Conservation (phyloP, 345 rosid genomes). For the Aquilaria sinensis region DNA sequence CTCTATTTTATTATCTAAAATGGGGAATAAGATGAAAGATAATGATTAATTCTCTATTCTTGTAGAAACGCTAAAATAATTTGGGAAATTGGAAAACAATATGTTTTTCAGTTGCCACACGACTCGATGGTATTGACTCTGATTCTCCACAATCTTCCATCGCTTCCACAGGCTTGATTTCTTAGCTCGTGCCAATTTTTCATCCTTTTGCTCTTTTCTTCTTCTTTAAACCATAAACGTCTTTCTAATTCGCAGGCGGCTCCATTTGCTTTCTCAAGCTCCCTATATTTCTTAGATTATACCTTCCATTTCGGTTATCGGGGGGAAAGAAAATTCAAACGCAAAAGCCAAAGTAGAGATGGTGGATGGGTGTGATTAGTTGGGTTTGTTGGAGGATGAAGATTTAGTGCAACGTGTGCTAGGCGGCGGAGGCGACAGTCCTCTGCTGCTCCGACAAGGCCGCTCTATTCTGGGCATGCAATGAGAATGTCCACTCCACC, state of each 20-base stretch:
- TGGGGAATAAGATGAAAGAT: too few relatives aligned
- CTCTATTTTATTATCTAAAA: too few relatives aligned
- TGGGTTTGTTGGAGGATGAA: slow-evolving; percentile 36
- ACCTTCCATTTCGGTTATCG: too few relatives aligned
- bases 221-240: slow-evolving; percentile 34
- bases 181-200: not conserved
- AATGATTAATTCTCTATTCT: too few relatives aligned
- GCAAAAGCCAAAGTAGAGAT: not conserved
- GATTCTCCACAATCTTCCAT: too few relatives aligned
- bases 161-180: not conserved
- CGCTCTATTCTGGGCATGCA: slow-evolving; percentile 87
- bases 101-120: too few relatives aligned
- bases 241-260: not conserved
- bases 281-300: not conserved
- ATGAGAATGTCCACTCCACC: slow-evolving; percentile 85
- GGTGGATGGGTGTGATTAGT: not conserved
- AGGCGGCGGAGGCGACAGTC: slow-evolving; percentile 86
- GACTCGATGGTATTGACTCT: too few relatives aligned
- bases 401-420: slow-evolving; percentile 98
- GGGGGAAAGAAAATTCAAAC: not conserved
- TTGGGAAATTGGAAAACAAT: too few relatives aligned
- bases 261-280: slow-evolving; percentile 1
- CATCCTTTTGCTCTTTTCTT: not conserved
- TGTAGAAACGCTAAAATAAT: too few relatives aligned
- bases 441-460: slow-evolving; percentile 99